Evolutionary conservation across 257 asterid species (phyloP).

Genomic region (Gynochthodes officinalis): DNA sequence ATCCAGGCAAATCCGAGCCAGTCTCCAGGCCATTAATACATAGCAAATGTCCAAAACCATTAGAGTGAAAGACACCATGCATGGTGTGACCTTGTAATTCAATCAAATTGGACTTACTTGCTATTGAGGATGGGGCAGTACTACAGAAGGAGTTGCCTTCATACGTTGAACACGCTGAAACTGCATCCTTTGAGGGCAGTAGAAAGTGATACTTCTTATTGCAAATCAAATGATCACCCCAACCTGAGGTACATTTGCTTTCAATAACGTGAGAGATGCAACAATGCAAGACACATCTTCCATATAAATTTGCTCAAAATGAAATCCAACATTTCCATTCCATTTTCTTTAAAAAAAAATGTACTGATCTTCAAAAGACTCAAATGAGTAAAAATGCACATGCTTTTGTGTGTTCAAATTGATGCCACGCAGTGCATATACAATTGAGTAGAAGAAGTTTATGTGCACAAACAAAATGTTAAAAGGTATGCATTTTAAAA

Average conservation of each 20-base stretch:
- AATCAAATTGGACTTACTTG: slow-evolving; percentile 51
- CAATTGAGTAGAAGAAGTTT: too few relatives aligned
- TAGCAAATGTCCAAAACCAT: slow-evolving; percentile 92
- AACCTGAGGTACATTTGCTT: slow-evolving; percentile 59
- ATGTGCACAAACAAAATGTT: too few relatives aligned
- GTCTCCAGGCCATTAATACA: slow-evolving; percentile 70
- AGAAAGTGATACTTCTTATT: slow-evolving; percentile 88
- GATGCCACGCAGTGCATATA: too few relatives aligned
- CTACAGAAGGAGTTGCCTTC: slow-evolving; percentile 9
- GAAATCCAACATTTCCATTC: not conserved
- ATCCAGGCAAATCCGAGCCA: slow-evolving; percentile 63
- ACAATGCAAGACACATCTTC: not conserved
- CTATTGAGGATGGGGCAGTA: not conserved
- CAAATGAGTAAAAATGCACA: too few relatives aligned
- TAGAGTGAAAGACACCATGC: slow-evolving; percentile 92
- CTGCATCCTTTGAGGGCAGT: slow-evolving; percentile 57
- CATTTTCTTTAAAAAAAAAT: too few relatives aligned
- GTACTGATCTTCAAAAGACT: too few relatives aligned
- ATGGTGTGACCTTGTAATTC: slow-evolving; percentile 65
- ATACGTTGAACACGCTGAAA: slow-evolving; percentile 30
- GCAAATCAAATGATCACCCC: slow-evolving; percentile 94
- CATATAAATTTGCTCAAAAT: not conserved
- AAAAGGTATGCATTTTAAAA: too few relatives aligned
- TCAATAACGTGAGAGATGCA: not conserved
- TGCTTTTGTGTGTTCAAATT: too few relatives aligned